phyloP scores from a whole-genome alignment of 768 basidiomycete genomes.

The Leccinum broughii region DNA sequence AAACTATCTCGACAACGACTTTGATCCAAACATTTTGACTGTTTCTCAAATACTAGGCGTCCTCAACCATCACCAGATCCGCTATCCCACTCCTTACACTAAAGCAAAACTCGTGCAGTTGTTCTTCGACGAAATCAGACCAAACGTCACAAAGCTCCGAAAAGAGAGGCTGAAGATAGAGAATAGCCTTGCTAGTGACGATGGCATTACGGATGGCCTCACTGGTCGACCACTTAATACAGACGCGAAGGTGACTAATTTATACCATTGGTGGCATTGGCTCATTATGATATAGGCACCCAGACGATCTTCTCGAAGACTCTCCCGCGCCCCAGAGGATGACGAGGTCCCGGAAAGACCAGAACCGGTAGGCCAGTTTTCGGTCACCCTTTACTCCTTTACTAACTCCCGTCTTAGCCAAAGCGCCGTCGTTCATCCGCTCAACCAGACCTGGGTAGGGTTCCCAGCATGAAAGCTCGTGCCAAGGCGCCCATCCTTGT shows the following conservation, averaged over 20 bases:
- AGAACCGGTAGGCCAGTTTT: constrained; percentile 52
- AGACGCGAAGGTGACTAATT: constrained; percentile 42
- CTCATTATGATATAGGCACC: constrained; percentile 21
- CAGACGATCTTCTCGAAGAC: constrained; percentile 63
- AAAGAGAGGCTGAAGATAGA: constrained; percentile 64
- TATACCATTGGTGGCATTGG: constrained; percentile 6
- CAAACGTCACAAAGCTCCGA: constrained; percentile 55
- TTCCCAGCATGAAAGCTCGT: constrained; percentile 39
- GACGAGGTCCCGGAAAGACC: constrained; percentile 44
- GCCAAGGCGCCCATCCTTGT: constrained; percentile 46
- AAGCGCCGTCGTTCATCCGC: constrained; percentile 81
- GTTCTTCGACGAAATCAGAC: constrained; percentile 78
- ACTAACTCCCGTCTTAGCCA: constrained; percentile 44
- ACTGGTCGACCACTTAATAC: constrained; percentile 69
- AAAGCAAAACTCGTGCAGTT: constrained; percentile 74
- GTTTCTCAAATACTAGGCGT: constrained; percentile 81
- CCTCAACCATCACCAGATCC: constrained; percentile 73
- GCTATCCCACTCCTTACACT: constrained; percentile 71
- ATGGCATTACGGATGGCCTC: constrained; percentile 80
- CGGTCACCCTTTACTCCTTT: constrained; percentile 7
- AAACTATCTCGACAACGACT: constrained; percentile 78
- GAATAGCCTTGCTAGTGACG: constrained; percentile 74
- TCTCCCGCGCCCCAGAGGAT: constrained; percentile 56
- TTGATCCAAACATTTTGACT: constrained; percentile 71
- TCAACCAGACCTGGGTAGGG: constrained; percentile 62